Conservation (phyloP, 2,329 filamentous ascomycete genomes). For the Fusarium pseudoanthophilum region DNA sequence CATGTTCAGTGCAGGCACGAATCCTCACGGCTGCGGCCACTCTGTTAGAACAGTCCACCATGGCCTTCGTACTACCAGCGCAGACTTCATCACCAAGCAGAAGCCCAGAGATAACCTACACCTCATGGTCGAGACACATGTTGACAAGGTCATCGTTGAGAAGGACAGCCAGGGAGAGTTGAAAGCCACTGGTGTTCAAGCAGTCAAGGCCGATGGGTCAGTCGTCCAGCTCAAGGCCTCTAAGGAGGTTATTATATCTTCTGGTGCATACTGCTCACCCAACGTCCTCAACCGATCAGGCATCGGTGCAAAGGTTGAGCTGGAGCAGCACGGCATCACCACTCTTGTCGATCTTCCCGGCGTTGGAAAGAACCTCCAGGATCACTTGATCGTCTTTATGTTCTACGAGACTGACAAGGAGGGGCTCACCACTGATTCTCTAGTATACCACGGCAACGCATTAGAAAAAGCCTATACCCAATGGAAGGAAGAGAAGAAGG, state of each 20-base stretch:
- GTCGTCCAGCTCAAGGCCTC: constrained; percentile 52
- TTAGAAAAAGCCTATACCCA: constrained; percentile 61
- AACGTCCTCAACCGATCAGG: constrained; percentile 64
- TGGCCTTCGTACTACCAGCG: constrained; percentile 63
- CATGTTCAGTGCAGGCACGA: constrained; percentile 65
- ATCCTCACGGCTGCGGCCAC: constrained; percentile 66
- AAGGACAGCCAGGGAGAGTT: constrained; percentile 47
- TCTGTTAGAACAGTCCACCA: constrained; percentile 62
- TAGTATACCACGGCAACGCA: constrained; percentile 64
- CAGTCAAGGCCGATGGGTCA: constrained; percentile 55
- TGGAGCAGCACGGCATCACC: constrained; percentile 54
- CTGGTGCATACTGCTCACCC: constrained; percentile 63
- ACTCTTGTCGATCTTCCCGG: constrained; percentile 57
- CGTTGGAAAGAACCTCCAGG: constrained; percentile 63
- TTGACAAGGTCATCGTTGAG: constrained; percentile 64
- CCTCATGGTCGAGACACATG: constrained; percentile 59
- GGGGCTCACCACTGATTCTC: constrained; percentile 64
- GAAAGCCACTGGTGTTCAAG: constrained; percentile 57
- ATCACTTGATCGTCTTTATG: constrained; percentile 65
- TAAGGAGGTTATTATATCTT: constrained; percentile 55
- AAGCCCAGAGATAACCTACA: constrained; percentile 56
- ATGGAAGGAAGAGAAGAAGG: constrained; percentile 68
- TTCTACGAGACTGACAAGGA: constrained; percentile 68
- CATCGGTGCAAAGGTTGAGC: constrained; percentile 58
- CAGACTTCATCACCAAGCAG: constrained; percentile 61